phyloP scores from a whole-genome alignment of 768 basidiomycete genomes.

The Suillus lakei region DNA sequence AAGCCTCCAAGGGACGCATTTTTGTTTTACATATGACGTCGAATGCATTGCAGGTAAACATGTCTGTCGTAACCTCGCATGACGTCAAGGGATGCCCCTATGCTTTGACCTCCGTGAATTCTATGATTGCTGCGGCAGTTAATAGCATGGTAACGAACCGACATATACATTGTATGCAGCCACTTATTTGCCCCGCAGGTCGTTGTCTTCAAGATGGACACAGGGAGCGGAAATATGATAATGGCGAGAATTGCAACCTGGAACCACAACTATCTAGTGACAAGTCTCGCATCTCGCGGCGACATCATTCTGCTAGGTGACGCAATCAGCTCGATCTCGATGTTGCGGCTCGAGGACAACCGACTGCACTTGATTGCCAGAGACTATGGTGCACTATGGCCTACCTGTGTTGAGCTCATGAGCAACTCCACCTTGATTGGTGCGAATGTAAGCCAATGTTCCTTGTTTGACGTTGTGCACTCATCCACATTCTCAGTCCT shows the following conservation, averaged over 20 bases:
- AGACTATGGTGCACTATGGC: slow-evolving; percentile 80
- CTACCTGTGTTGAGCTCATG: slow-evolving; percentile 65
- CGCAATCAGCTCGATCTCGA: slow-evolving; percentile 76
- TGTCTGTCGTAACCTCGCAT: slow-evolving; percentile 44
- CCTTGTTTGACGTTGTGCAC: slow-evolving; percentile 1
- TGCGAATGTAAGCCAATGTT: slow-evolving; percentile 63
- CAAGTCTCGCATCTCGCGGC: slow-evolving; percentile 60
- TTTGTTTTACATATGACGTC: slow-evolving; percentile 53
- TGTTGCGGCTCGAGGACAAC: slow-evolving; percentile 55
- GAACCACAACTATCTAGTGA: slow-evolving; percentile 85
- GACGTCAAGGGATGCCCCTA: slow-evolving; percentile 72
- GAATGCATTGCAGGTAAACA: slow-evolving; percentile 26
- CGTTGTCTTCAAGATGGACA: slow-evolving; percentile 48
- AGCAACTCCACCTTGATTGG: slow-evolving; percentile 64
- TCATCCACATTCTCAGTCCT: slow-evolving; percentile 18
- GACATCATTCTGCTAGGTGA: slow-evolving; percentile 75
- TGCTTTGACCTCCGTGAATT: slow-evolving; percentile 54
- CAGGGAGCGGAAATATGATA: slow-evolving; percentile 34
- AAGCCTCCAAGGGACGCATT: slow-evolving; percentile 62
- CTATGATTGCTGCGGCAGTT: slow-evolving; percentile 67
- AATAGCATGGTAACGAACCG: slow-evolving; percentile 69
- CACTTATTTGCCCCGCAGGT: slow-evolving; percentile 41
- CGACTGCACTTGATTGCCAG: slow-evolving; percentile 62
- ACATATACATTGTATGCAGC: not conserved
- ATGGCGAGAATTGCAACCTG: slow-evolving; percentile 55